These are phyloP conservation scores for Metschnikowia kunwiensis DNA, from an alignment of 805 yeast species.

Conservation along the genomic window DNA sequence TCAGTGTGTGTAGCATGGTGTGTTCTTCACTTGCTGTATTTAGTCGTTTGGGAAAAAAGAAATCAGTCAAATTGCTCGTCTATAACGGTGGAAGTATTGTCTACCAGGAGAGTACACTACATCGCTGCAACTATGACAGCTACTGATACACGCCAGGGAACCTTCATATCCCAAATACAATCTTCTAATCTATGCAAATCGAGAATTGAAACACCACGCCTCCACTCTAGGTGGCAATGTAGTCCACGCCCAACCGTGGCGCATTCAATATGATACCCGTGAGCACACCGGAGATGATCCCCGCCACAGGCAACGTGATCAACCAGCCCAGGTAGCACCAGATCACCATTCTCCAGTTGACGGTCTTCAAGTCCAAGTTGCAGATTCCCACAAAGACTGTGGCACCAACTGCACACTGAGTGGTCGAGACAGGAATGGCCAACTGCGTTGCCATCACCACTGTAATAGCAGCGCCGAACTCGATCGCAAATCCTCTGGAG, in stretches of 20 bases:
- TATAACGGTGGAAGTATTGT: no score
- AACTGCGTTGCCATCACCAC: conserved; percentile 73
- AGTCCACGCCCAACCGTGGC: conserved; percentile 42
- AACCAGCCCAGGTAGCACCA: conserved; percentile 76
- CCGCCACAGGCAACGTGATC: conserved; percentile 70
- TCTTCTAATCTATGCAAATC: no score
- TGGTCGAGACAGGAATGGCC: conserved; percentile 70
- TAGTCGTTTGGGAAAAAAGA: no score
- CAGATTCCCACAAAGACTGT: conserved; percentile 74
- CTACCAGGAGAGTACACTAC: no score
- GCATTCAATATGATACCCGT: conserved; percentile 65
- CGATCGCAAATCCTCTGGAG: conserved; percentile 72
- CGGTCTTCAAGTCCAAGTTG: conserved; percentile 58
- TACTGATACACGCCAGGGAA: no score
- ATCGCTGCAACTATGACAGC: no score
- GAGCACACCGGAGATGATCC: conserved; percentile 63
- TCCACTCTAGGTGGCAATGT: conserved; percentile 18
- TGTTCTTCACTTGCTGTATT: no score
- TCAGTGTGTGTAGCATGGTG: no score
- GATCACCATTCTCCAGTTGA: conserved; percentile 73
- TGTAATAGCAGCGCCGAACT: conserved; percentile 74
- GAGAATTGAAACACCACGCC: no score
- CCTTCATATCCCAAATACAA: no score
- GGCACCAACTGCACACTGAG: conserved; percentile 77
- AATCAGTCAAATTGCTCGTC: no score